Base-by-base conservation (phyloP, 352 stramenopile species). In the Aphanomyces stellatus region DNA sequence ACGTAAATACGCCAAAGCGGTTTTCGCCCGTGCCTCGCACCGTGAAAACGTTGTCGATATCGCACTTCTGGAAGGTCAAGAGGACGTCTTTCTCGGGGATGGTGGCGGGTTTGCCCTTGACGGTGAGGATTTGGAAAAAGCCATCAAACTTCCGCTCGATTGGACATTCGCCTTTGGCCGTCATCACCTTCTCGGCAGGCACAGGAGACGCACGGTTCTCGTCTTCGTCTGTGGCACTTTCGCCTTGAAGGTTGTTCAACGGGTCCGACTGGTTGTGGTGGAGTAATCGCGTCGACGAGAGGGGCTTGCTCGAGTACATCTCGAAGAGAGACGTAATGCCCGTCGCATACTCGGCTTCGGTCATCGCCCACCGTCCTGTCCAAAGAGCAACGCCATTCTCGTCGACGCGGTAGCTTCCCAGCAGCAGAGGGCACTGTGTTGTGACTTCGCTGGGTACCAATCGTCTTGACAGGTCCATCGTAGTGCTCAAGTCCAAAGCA, bases 291-390 rank as follows among this genome's bases (percentile, higher is more conserved):
- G 0, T 62, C 64, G 34, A 90, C 85, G 1, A 79, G 71, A 0
- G 81, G n/a, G n/a, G n/a, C n/a, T 91, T 81, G 15, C 82, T 92
- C 65, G 88, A 90, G n/a, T n/a, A n/a, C 86, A 95, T 95, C 67
- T 95, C 84, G 59, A 95, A 95, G 8, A 73, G 56, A 49, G 84
- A 93, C 22, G 85, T 92, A 41, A 95, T 72, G 3, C 86, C 86
- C 19, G 88, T 88, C 24, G 74, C 76, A 69, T 93, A 95, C 22
- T 85, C 86, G 3, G 81, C 79, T 61, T 95, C 86, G 15, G 70
- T 91, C 86, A 95, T 95, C 5, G 84, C 86, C 86, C 86, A 95
- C 49, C 75, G 79, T 17, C 84, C 86, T 1, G 80, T 81, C 84
- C 86, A 95, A 8, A 91, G 66, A 3, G 86, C 86, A 13, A 51